phyloP scores from a whole-genome alignment of 768 basidiomycete genomes.

The Calvatia gigantea region DNA sequence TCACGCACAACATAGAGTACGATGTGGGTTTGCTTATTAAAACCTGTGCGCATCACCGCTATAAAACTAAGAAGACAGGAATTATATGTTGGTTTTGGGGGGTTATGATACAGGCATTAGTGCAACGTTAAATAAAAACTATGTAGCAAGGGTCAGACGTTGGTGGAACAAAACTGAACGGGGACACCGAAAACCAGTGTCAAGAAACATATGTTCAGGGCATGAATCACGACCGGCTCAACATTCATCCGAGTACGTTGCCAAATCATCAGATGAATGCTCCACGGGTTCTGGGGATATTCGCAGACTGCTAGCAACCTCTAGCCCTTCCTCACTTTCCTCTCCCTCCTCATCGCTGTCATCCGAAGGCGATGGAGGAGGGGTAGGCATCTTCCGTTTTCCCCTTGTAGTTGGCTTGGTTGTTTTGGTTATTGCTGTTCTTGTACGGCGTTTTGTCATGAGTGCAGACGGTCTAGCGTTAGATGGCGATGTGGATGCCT shows the following conservation, averaged over 20 bases:
- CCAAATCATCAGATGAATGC: conserved; percentile 5
- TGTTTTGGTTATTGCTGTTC: background rate
- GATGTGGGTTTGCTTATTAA: no score
- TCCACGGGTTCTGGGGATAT: background rate
- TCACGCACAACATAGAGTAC: background rate
- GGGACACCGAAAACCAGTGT: background rate
- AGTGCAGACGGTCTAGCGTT: background rate
- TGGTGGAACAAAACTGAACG: background rate
- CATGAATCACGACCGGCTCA: background rate
- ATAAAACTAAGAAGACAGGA: no score
- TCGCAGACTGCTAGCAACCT: background rate
- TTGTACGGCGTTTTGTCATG: background rate
- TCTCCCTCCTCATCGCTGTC: background rate
- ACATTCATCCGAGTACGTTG: conserved; percentile 1
- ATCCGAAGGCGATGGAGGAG: conserved; percentile 8
- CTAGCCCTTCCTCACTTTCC: background rate
- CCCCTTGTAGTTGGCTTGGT: conserved; percentile 1
- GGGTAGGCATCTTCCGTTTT: conserved; percentile 5
- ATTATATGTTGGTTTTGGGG: background rate
- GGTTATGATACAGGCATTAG: background rate
- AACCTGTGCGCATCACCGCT: no score
- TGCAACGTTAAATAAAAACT: background rate
- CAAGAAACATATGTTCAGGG: background rate
- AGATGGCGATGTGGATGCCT: background rate
- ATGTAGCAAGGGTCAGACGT: background rate